Conservation (phyloP, 1,284 basidiomycete genomes). For the Cutaneotrichosporon cyanovorans region DNA sequence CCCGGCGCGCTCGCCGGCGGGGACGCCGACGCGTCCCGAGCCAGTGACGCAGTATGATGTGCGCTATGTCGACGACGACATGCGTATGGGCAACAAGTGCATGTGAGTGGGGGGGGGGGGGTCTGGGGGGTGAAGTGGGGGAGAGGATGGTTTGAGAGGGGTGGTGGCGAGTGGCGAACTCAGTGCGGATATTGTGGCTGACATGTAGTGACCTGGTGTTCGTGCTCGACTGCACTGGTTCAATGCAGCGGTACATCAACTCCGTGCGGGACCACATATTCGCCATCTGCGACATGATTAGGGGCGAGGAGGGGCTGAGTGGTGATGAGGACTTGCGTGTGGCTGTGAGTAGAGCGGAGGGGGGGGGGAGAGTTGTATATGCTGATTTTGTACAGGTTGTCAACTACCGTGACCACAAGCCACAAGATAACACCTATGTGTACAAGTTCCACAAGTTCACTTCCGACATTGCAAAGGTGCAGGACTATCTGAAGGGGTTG, state of each 20-base stretch:
- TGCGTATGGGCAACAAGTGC: slow-evolving; percentile 36
- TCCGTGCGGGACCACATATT: slow-evolving; percentile 96
- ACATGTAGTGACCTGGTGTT: slow-evolving; percentile 67
- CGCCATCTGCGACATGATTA: slow-evolving; percentile 90
- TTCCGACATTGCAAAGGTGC: slow-evolving; percentile 78
- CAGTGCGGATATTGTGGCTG: no score
- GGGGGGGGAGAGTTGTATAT: neutral
- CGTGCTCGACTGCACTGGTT: slow-evolving; percentile 84
- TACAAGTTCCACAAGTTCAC: slow-evolving; percentile 92
- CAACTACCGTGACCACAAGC: slow-evolving; percentile 87
- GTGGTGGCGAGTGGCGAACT: no score
- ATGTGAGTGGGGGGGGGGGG: slow-evolving; percentile 26
- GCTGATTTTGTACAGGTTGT: slow-evolving; percentile 49
- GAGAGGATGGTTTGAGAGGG: no score
- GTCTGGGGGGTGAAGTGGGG: no score
- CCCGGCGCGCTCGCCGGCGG: slow-evolving; percentile 17
- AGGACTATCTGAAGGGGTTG: slow-evolving; percentile 63
- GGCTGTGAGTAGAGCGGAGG: slow-evolving; percentile 52
- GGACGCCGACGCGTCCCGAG: slow-evolving; percentile 26
- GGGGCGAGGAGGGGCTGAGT: slow-evolving; percentile 85
- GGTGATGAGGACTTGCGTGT: slow-evolving; percentile 80
- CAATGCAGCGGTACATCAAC: slow-evolving; percentile 48
- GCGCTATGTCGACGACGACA: slow-evolving; percentile 26
- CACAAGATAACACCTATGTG: slow-evolving; percentile 89
- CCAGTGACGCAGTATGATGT: slow-evolving; percentile 31